Base-by-base conservation (phyloP, 108 stramenopile species). In the Schizochytrium sp. region DNA sequence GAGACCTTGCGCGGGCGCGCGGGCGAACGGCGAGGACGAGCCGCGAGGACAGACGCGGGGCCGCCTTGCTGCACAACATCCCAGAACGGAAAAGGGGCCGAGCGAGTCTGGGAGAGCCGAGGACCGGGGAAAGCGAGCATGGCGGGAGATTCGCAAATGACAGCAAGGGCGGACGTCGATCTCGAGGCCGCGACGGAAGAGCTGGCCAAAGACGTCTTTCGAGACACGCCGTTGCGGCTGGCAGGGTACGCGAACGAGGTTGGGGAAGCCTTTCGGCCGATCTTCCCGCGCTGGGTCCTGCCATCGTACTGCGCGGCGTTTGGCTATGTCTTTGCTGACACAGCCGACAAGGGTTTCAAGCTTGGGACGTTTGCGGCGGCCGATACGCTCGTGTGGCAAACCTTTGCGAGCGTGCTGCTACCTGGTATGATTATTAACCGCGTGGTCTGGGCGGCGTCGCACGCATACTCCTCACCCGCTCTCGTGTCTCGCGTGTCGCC, bases 241-340 rank as follows among this genome's bases (percentile, higher is more conserved):
- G 28, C 90, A 58, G 93, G 93, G 47, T 93, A 93, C 58, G 91
- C 92, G 16, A 93, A 93, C 90, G 93, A 93, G 89, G 92, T 93
- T 6, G 93, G 93, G 23, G 93, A 93, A 58, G 91, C 90, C 34
- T 93, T 93, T 88, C 83, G 89, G 1, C 90, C 89, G 14, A 58
- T 90, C 57, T 14, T 43, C 44, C 91, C 92, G 44, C 41, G 76
- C 41, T 60, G 87, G 43, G 92, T 93, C 55, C 53, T 76, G 0
- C 91, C 93, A 4, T 92, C 92, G 5, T 93, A 93, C 57, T 91
- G 53, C 60, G 91, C 92, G 19, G 88, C 91, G 48, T 59, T 92
- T 21, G 90, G 45, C 5, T 93, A 93, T 72, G 93, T 94, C 29
- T 29, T 91, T 48, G 93, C 90, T 23, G 93, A 94, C 91, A 93